Evolutionary conservation across 176 grass and related monocot species (phyloP).

Genomic region (Neostapfia colusana): DNA sequence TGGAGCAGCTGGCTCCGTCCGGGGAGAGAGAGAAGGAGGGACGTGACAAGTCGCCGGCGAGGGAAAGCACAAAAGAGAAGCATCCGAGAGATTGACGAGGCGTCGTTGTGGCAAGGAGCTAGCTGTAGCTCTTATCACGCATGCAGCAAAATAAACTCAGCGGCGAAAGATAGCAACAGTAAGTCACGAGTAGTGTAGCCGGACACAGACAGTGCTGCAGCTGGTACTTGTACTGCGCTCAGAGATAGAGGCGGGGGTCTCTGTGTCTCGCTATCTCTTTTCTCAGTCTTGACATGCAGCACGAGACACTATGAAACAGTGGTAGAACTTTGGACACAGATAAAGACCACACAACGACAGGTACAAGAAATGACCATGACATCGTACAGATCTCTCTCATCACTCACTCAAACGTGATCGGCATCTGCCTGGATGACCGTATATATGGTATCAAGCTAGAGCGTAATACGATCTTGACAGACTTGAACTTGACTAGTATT

Average conservation of each 20-base stretch:
- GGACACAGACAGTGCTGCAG: not conserved
- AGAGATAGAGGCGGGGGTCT: not conserved
- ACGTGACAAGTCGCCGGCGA: conserved; percentile 48
- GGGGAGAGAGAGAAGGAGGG: not conserved
- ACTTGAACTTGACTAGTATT: conserved; percentile 1
- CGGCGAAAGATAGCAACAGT: conserved; percentile 14
- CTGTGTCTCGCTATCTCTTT: conserved; percentile 21
- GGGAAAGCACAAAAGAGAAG: conserved; percentile 60
- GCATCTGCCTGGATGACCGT: conserved; percentile 4
- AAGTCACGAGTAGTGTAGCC: conserved; percentile 23
- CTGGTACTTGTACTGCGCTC: not conserved
- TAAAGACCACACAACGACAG: conserved; percentile 53
- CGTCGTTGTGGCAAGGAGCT: conserved; percentile 21
- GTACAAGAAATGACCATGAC: conserved; percentile 50
- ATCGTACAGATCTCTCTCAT: conserved; percentile 11
- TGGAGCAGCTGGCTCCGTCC: not conserved
- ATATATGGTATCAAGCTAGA: not conserved
- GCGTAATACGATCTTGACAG: not conserved
- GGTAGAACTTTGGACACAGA: conserved; percentile 54
- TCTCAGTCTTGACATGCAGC: conserved; percentile 49
- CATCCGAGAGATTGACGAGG: conserved; percentile 45
- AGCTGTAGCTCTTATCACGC: not conserved
- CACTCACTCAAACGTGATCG: not conserved
- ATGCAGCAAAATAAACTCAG: conserved; percentile 31
- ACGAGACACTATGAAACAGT: conserved; percentile 64